Evolutionary conservation across 2,329 filamentous ascomycete species (phyloP), one percentile per base, ranked within the genome.

Genomic region (Pseudogymnoascus sp.): DNA sequence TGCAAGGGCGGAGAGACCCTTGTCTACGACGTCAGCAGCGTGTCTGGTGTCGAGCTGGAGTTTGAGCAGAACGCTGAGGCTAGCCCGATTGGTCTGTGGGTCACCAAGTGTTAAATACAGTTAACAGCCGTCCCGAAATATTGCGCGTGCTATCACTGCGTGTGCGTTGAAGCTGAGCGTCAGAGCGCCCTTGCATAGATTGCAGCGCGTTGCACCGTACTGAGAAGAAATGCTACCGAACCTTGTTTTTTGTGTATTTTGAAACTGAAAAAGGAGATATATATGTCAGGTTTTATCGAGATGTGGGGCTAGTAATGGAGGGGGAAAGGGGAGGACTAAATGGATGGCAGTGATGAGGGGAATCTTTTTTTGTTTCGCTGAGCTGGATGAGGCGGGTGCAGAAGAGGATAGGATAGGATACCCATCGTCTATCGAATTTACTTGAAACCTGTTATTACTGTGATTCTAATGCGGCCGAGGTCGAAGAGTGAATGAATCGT

Each of bases 21-120:
- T 33, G 64, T 61, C 11, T 64, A 63, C 60, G 41, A 59, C 2
- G 65, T 63, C 2, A 64, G 62, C 14, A 69, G 67, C 35, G 65
- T 63, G 6, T 65, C 65, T 3, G 64, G 64, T 18, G 65, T 67
- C 1, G 67, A 67, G 61, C 54, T 71, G 50, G 66, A 68, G 35
- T 71, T 68, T 39, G 68, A 67, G 47, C 67, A 71, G 62, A 63
- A 67, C 63, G 63, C 60, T 18, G 63, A 58, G 2, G 61, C 60
- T 1, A 43, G 47, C 39, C 63, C 69, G 1, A 67, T 70, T 62
- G 69, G 69, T 12, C 59, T 70, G n/a, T 71, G 57, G 57, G 37
- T 58, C 14, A 37, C 57, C 12, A 58, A 58, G 18, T 58, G 57
- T 30, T 58, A 58, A 58, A 38, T 58, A 58, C 16, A 22, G n/a